Conservation (phyloP, 306 rosid species). For the Pachyrhizus erosus region DNA sequence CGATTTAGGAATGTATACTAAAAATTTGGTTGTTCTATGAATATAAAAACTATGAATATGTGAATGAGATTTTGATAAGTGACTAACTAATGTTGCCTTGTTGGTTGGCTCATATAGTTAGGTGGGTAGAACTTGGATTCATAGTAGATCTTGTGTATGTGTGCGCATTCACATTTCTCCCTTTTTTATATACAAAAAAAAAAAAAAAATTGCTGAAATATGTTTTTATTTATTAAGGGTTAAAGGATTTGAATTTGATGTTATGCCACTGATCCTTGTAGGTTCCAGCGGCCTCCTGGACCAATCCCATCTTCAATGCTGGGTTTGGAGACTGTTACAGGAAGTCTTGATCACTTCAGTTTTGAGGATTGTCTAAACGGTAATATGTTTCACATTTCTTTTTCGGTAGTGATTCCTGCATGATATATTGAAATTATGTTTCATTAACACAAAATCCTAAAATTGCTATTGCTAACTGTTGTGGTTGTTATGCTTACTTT, state of each 20-base stretch:
- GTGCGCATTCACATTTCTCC: background rate
- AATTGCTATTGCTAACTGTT: background rate
- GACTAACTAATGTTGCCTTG: background rate
- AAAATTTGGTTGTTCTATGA: background rate
- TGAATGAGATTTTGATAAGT: background rate
- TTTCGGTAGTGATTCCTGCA: background rate
- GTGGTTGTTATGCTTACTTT: slow-evolving; percentile 1
- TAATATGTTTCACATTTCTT: slow-evolving; percentile 15
- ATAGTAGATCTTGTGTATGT: background rate
- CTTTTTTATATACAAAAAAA: background rate
- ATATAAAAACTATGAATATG: slow-evolving; percentile 22
- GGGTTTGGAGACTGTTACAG: slow-evolving; percentile 81
- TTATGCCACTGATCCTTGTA: slow-evolving; percentile 28
- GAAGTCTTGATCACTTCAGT: slow-evolving; percentile 73
- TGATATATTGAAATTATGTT: slow-evolving; percentile 11
- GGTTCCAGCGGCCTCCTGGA: slow-evolving; percentile 82
- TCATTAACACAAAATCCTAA: slow-evolving; percentile 48
- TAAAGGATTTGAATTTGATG: slow-evolving; percentile 28
- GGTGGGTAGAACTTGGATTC: background rate
- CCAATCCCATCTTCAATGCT: slow-evolving; percentile 85
- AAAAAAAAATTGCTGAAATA: background rate
- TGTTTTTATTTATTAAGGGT: background rate
- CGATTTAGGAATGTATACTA: background rate
- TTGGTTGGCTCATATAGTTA: background rate
- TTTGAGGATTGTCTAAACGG: slow-evolving; percentile 87